Percentiles rank a stretch among this genome's conserved stretches.
Evolutionary conservation across 139 green algal genomes (phyloP).

Genomic region (Spirogloea muscicola): DNA sequence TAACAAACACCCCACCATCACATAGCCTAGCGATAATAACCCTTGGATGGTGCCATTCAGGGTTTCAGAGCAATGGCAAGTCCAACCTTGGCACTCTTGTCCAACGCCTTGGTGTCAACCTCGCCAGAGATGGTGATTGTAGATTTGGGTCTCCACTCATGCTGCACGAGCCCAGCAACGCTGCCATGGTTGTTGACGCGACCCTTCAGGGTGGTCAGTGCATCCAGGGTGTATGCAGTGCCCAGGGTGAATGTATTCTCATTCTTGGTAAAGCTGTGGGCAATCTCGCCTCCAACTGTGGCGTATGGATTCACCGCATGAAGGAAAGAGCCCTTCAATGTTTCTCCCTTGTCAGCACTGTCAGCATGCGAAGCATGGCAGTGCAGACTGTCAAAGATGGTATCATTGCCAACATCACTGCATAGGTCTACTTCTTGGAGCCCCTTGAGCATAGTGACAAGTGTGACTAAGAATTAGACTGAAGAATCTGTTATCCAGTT

Average conservation of each 20-base stretch:
- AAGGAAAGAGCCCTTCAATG: slow-evolving; percentile 42
- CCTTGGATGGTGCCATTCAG: no score
- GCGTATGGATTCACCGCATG: slow-evolving; percentile 36
- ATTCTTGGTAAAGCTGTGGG: slow-evolving; percentile 43
- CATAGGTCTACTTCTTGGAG: no score
- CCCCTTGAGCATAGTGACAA: no score
- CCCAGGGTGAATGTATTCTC: slow-evolving; percentile 43
- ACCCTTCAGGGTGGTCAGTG: slow-evolving; percentile 20
- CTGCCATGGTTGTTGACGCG: slow-evolving; percentile 41
- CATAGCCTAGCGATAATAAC: no score
- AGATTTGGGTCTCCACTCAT: slow-evolving; percentile 43
- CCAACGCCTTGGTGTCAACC: slow-evolving; percentile 46
- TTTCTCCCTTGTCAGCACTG: slow-evolving; percentile 49
- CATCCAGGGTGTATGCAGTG: slow-evolving; percentile 24
- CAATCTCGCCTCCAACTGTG: slow-evolving; percentile 30
- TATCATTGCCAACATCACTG: background rate
- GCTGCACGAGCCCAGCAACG: slow-evolving; percentile 39
- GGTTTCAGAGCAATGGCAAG: slow-evolving; percentile 37
- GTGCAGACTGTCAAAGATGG: background rate
- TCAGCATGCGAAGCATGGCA: background rate
- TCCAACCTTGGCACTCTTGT: slow-evolving; percentile 45
- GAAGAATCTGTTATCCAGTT: background rate
- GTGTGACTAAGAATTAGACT: background rate
- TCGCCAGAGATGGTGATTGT: slow-evolving; percentile 35
- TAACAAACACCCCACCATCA: no score